phyloP scores from a whole-genome alignment of 768 basidiomycete species.

The Epithele typhae region DNA sequence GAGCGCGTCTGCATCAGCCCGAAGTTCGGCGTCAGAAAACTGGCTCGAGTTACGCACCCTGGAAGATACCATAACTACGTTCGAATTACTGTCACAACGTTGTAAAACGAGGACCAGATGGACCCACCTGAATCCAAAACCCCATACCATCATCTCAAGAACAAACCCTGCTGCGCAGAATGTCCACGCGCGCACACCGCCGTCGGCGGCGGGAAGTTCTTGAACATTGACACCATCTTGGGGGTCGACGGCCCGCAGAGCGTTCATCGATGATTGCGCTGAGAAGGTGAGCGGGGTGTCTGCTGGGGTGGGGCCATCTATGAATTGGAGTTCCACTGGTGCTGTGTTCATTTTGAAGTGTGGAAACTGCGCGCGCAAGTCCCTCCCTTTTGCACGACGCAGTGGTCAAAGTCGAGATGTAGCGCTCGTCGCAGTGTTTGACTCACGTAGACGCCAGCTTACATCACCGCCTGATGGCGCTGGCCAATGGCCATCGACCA shows the following conservation, averaged over 20 bases:
- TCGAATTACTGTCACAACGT: neutral
- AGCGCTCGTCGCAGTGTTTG: too few species aligned
- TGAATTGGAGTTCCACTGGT: too few species aligned
- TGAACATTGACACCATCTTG: conserved; percentile 12
- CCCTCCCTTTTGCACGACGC: too few species aligned
- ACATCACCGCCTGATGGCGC: too few species aligned
- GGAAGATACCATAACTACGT: conserved; percentile 21
- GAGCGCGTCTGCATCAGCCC: neutral
- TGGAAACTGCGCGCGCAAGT: too few species aligned
- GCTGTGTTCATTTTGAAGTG: too few species aligned
- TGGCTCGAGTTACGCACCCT: conserved; percentile 11
- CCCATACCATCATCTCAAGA: conserved; percentile 21
- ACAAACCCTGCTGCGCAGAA: conserved; percentile 18
- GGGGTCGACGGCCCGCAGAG: conserved; percentile 2
- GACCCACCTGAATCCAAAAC: conserved; percentile 20
- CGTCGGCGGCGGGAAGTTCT: conserved; percentile 17
- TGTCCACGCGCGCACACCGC: conserved; percentile 18
- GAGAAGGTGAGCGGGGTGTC: conserved; percentile 2
- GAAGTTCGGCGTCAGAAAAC: too few species aligned
- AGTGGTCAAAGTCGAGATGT: too few species aligned
- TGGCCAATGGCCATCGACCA: too few species aligned
- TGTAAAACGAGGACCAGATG: neutral
- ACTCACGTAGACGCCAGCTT: too few species aligned
- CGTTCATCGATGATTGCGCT: conserved; percentile 4
- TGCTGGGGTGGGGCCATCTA: too few species aligned